Evolutionary conservation across 768 basidiomycete genomes (phyloP), one percentile per base, ranked within the genome.

Genomic region (Pleurotus pulmonarius): DNA sequence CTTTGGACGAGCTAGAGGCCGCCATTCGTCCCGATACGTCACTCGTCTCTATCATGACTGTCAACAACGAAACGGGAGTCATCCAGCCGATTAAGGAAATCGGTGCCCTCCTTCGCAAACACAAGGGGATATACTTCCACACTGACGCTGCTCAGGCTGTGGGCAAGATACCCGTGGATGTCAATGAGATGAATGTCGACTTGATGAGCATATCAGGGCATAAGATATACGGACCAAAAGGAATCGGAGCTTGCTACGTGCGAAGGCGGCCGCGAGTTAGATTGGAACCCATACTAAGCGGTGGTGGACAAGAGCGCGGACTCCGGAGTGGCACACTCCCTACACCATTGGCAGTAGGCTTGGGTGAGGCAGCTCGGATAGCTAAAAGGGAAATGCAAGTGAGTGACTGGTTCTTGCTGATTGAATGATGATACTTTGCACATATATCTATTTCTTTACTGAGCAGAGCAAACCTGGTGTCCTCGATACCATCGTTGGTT

Each of bases 31-130:
- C 94, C 7, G 93, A 94, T 58, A 94, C 93, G 11, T 91, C 90
- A 1, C 75, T 98, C n/a, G 86, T 99, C 45, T 96, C 94, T 11
- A 87, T 99, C 68, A 99, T 99, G 97, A 83, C 91, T 15, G 97
- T 99, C 58, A 99, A 99, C 77, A 99, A 99, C 72, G 97, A 99
- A 74, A 98, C 94, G 3, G 97, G 97, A 20, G 95, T 98, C 61
- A 97, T 99, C 55, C 97, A 98, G 67, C 97, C 97, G 2, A 79
- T 98, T 60, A 89, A 92, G 67, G 94, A 98, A 69, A 99, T 99
- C 56, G 96, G 96, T 26, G 83, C 84, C 2, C 80, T 96, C 37
- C 68, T 90, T 29, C 87, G 88, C 66, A 90, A 92, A 71, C 87
- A 96, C 67, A 87, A 90, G 58, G 93, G 94, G 12, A 81, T 96